These are phyloP conservation scores for Hypoxylon subgilvum DNA, from an alignment of 495 filamentous ascomycete species.

Conservation along the genomic window DNA sequence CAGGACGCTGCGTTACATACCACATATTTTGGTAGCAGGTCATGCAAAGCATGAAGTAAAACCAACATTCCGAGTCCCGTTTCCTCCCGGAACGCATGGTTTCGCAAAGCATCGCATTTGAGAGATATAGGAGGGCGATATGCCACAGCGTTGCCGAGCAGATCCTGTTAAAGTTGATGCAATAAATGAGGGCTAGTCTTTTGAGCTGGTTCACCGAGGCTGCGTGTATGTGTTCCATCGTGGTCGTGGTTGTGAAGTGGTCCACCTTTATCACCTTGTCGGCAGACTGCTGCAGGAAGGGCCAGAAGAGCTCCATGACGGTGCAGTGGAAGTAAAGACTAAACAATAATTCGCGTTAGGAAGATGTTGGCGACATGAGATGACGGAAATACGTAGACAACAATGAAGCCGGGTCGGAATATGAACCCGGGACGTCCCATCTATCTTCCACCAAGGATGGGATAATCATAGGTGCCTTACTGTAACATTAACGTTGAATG, in stretches of 20 bases:
- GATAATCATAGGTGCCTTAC: conserved; percentile 18
- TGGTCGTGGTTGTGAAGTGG: conserved; percentile 10
- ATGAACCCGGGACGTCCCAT: too few species aligned
- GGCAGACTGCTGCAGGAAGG: conserved; percentile 26
- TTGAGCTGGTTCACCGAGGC: conserved; percentile 39
- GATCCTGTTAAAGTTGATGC: conserved; percentile 23
- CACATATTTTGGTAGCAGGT: conserved; percentile 34
- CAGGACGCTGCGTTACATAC: conserved; percentile 11
- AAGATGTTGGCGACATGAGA: background rate
- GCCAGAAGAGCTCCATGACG: conserved; percentile 34
- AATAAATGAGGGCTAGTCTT: conserved; percentile 31
- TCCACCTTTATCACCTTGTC: conserved; percentile 13
- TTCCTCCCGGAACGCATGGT: conserved; percentile 27
- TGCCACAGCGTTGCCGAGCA: conserved; percentile 32
- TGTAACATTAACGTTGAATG: conserved; percentile 33
- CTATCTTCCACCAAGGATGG: background rate
- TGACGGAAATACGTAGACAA: background rate
- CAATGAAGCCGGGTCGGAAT: background rate
- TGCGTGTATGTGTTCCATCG: conserved; percentile 20
- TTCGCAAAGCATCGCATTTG: conserved; percentile 37
- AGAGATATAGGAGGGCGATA: conserved; percentile 33
- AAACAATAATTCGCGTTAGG: conserved; percentile 9
- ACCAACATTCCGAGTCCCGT: conserved; percentile 29
- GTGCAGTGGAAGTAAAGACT: conserved; percentile 38
- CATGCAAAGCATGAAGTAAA: conserved; percentile 40